Evolutionary conservation across 1,284 basidiomycete species (phyloP).

Genomic region (Sporisorium exsertum): DNA sequence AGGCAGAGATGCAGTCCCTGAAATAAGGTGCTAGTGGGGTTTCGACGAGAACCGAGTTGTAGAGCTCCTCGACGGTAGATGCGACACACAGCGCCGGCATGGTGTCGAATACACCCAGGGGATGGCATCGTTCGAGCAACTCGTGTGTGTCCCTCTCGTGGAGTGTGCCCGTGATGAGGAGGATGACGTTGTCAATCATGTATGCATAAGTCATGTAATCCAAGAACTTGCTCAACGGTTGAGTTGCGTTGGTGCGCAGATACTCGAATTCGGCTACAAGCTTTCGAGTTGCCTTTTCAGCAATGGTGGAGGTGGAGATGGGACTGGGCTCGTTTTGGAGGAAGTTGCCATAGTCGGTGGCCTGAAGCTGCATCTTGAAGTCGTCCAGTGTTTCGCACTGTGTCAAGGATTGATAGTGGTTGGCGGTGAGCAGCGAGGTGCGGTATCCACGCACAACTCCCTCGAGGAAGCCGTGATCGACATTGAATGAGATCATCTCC

Average conservation of each 20-base stretch:
- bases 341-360: slow-evolving; percentile 99
- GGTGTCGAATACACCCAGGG: slow-evolving; percentile 95
- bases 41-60: slow-evolving; percentile 95
- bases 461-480: slow-evolving; percentile 71
- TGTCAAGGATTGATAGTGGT: slow-evolving; percentile 90
- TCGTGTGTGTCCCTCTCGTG: slow-evolving; percentile 98
- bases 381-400: slow-evolving; percentile 98
- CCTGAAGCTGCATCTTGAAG: slow-evolving; percentile 78
- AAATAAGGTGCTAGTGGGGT: slow-evolving; percentile 98
- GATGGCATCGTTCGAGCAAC: slow-evolving; percentile 94
- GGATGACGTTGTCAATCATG: slow-evolving; percentile 99
- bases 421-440: slow-evolving; percentile 86
- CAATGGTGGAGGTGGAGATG: slow-evolving; percentile 91
- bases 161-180: slow-evolving; percentile 95
- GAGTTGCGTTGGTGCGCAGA: slow-evolving; percentile 87
- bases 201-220: slow-evolving; percentile 99
- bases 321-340: slow-evolving; percentile 96
- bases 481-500: slow-evolving; percentile 68
- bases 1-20: slow-evolving; percentile 91
- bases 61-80: slow-evolving; percentile 98
- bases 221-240: slow-evolving; percentile 90
- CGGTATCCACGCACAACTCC: slow-evolving; percentile 95
- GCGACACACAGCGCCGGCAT: slow-evolving; percentile 99
- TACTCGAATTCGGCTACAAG: slow-evolving; percentile 98
- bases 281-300: slow-evolving; percentile 92